phyloP scores from a whole-genome alignment of 306 rosid genomes.

The Malus orientalis region DNA sequence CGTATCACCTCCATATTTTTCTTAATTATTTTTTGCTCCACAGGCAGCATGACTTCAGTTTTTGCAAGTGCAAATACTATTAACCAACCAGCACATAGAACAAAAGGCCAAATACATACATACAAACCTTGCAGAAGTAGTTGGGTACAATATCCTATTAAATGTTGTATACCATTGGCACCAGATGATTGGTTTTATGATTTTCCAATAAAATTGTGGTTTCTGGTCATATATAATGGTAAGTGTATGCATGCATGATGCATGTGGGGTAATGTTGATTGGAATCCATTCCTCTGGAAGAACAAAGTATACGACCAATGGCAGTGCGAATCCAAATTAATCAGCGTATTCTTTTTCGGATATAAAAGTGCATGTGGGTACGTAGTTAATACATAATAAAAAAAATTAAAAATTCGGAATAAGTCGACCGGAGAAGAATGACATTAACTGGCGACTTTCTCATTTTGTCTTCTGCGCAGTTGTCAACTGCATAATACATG shows the following conservation, averaged over 20 bases:
- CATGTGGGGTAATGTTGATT: neutral
- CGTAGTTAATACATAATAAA: no score
- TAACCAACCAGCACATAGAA: neutral
- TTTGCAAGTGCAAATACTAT: neutral
- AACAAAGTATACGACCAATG: neutral
- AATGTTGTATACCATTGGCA: neutral
- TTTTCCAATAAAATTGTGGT: neutral
- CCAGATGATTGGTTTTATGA: neutral
- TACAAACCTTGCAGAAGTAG: neutral
- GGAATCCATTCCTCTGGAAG: neutral
- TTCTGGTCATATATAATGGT: neutral
- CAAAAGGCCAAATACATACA: neutral
- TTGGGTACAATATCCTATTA: neutral
- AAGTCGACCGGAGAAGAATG: no score
- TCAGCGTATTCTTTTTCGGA: no score
- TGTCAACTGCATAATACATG: no score
- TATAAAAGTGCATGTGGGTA: no score
- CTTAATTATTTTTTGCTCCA: no score
- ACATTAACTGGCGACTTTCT: no score
- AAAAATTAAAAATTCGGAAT: no score
- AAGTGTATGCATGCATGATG: neutral
- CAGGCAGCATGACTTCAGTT: no score
- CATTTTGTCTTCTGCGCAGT: no score
- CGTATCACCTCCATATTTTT: no score
- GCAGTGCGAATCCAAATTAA: neutral